Evolutionary conservation across 768 basidiomycete genomes (phyloP).

Genomic region (Boletus subparvulus): DNA sequence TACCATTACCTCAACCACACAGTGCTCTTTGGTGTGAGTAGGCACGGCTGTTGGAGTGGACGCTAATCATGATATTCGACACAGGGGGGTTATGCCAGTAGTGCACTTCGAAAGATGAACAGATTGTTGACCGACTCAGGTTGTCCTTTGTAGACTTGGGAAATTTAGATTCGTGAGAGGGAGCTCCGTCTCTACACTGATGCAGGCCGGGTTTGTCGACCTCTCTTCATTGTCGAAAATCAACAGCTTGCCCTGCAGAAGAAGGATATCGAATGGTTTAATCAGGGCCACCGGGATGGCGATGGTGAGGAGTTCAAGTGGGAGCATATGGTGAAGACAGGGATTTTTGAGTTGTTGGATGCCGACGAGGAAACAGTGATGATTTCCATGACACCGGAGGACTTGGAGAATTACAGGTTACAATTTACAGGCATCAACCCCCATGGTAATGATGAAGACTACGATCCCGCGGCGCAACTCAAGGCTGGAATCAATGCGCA

Average conservation of each 20-base stretch:
- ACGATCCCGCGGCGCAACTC: constrained; percentile 84
- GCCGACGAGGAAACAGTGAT: constrained; percentile 99
- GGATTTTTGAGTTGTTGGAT: constrained; percentile 91
- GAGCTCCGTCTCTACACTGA: constrained; percentile 95
- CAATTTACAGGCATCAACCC: constrained; percentile 60
- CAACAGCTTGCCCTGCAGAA: constrained; percentile 83
- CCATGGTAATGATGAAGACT: constrained; percentile 62
- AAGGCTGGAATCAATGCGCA: constrained; percentile 84
- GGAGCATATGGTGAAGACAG: constrained; percentile 81
- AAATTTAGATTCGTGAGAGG: constrained; percentile 78
- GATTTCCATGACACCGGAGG: constrained; percentile 99
- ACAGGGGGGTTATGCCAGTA: constrained; percentile 51
- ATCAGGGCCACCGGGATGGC: constrained; percentile 55
- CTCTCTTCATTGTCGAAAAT: constrained; percentile 94
- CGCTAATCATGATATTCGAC: not conserved
- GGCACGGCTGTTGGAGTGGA: not conserved
- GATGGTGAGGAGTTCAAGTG: constrained; percentile 70
- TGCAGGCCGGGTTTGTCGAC: constrained; percentile 96
- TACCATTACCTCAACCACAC: constrained; percentile 86
- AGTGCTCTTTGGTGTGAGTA: constrained; percentile 69
- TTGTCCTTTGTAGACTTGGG: constrained; percentile 21
- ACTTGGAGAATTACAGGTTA: constrained; percentile 80
- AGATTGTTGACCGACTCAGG: constrained; percentile 35
- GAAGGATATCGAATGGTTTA: constrained; percentile 77
- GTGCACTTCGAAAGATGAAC: constrained; percentile 50